phyloP scores from a whole-genome alignment of 805 yeast species.

The Candida maesae region DNA sequence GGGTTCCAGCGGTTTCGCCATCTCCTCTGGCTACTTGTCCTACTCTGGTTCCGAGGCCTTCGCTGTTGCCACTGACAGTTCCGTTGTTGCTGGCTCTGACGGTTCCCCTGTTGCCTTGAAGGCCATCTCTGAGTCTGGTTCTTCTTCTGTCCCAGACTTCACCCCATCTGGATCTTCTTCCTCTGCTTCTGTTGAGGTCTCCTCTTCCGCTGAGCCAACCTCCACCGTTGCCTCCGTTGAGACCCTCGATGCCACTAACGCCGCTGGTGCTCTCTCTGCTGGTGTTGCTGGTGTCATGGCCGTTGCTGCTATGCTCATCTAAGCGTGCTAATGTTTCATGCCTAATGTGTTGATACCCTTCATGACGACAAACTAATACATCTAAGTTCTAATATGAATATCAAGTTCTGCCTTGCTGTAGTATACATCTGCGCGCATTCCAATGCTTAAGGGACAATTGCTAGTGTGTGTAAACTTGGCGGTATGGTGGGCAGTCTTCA shows the following conservation, averaged over 20 bases:
- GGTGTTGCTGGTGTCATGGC: constrained; percentile 22
- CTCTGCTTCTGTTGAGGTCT: neutral
- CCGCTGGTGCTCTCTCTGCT: constrained; percentile 8
- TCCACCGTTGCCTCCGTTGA: constrained; percentile 7
- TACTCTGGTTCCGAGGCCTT: constrained; percentile 33
- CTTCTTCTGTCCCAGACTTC: constrained; percentile 22
- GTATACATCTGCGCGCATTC: too few relatives aligned
- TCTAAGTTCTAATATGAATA: too few relatives aligned
- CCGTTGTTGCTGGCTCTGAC: constrained; percentile 6
- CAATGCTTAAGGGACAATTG: too few relatives aligned
- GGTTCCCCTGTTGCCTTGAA: constrained; percentile 15
- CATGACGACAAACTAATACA: too few relatives aligned
- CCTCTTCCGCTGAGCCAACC: constrained; percentile 5
- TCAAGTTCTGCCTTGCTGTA: too few relatives aligned
- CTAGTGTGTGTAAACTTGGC: too few relatives aligned
- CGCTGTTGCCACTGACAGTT: constrained; percentile 32
- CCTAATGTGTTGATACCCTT: too few relatives aligned
- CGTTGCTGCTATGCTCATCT: constrained; percentile 29
- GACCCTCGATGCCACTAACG: constrained; percentile 23
- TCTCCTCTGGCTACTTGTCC: constrained; percentile 34
- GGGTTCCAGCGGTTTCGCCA: constrained; percentile 37
- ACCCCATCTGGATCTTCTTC: constrained; percentile 23
- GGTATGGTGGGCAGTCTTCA: too few relatives aligned
- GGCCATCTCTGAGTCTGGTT: constrained; percentile 18
- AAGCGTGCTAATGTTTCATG: too few relatives aligned